These are phyloP conservation scores for Colletotrichum limetticola DNA, from an alignment of 2,329 filamentous ascomycete genomes.

Conservation along the genomic window DNA sequence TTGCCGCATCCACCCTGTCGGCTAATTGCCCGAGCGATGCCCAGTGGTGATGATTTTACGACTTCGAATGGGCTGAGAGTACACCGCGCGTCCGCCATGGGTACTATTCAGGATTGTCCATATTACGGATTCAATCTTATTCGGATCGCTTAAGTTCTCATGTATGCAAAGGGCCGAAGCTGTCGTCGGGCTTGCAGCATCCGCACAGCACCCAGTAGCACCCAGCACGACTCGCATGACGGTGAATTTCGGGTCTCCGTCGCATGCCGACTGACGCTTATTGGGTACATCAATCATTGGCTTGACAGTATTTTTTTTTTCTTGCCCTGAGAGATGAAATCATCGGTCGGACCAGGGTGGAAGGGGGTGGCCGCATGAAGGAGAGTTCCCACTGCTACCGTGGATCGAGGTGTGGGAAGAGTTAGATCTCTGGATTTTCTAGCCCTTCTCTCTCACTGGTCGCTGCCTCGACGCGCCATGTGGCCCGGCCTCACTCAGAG, in stretches of 20 bases:
- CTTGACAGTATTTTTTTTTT: background rate
- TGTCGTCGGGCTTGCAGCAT: background rate
- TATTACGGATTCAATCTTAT: background rate
- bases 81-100: background rate
- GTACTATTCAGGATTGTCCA: background rate
- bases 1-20: conserved; percentile 9
- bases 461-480: background rate
- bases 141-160: background rate
- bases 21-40: conserved; percentile 14
- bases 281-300: conserved; percentile 1
- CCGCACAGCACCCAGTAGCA: background rate
- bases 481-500: conserved; percentile 7
- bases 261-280: background rate
- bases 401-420: conserved; percentile 33
- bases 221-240: conserved; percentile 5
- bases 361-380: conserved; percentile 20
- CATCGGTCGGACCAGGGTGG: conserved; percentile 21
- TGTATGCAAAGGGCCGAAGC: background rate
- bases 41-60: conserved; percentile 9
- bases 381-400: conserved; percentile 27
- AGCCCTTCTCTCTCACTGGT: conserved; percentile 19
- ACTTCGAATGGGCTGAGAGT: background rate
- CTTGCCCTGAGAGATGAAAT: conserved; percentile 9
- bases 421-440: conserved; percentile 26
- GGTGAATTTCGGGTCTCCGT: background rate